Percentiles rank a stretch among this genome's conserved stretches.
These are phyloP conservation scores for Sutorius eximius DNA, from an alignment of 1,284 basidiomycete genomes.

Conservation along the genomic window DNA sequence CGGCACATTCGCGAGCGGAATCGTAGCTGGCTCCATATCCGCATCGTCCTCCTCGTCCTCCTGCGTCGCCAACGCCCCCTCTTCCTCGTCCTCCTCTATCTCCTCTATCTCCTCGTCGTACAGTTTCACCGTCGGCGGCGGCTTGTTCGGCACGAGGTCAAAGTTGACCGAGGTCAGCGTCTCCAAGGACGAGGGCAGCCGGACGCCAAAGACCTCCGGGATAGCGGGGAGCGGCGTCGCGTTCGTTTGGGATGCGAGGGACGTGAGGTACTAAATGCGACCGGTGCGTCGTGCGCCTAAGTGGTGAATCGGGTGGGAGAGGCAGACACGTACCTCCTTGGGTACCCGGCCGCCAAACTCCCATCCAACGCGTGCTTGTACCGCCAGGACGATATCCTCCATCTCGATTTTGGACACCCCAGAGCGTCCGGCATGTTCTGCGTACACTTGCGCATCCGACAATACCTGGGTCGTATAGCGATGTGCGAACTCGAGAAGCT, in stretches of 20 bases:
- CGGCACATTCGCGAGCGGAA: conserved; percentile 36
- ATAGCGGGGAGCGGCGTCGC: conserved; percentile 86
- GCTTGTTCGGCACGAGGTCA: conserved; percentile 86
- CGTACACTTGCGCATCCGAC: conserved; percentile 87
- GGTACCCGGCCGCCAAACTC: conserved; percentile 92
- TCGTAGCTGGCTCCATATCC: conserved; percentile 59
- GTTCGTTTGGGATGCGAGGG: conserved; percentile 90
- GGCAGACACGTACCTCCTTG: conserved; percentile 73
- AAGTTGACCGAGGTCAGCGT: conserved; percentile 92
- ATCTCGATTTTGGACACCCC: conserved; percentile 71
- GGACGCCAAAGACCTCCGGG: conserved; percentile 93
- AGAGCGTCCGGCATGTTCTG: conserved; percentile 85
- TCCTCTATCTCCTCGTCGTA: conserved; percentile 81
- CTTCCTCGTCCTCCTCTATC: conserved; percentile 55
- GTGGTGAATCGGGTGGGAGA: background rate
- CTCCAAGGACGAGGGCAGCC: conserved; percentile 80
- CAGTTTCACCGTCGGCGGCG: conserved; percentile 68
- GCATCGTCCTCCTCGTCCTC: conserved; percentile 57
- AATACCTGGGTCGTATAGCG: conserved; percentile 93
- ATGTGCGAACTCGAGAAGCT: conserved; percentile 94
- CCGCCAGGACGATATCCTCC: conserved; percentile 89
- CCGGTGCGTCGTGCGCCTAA: background rate
- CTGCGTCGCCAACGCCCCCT: conserved; percentile 7
- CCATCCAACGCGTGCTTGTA: conserved; percentile 92
- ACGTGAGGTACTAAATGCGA: conserved; percentile 77